Evolutionary conservation across 2,329 filamentous ascomycete genomes (phyloP).

Genomic region (Aspergillus aculeatus): DNA sequence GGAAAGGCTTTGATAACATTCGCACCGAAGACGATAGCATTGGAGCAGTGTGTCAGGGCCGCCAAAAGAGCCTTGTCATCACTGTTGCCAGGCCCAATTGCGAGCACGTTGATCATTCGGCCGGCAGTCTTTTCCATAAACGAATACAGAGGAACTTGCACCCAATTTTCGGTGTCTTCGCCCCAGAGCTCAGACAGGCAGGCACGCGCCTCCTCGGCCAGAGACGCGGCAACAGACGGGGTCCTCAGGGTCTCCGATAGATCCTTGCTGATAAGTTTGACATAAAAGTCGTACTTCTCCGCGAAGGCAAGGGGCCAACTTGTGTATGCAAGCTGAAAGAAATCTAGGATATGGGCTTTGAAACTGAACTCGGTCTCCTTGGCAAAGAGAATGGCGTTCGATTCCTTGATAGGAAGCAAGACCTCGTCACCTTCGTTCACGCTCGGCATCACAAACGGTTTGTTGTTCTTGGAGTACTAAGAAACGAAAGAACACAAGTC

Average conservation of each 20-base stretch:
- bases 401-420: slow-evolving; percentile 13
- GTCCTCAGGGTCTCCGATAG: slow-evolving; percentile 14
- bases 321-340: slow-evolving; percentile 17
- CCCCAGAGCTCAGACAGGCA: slow-evolving; percentile 14
- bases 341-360: slow-evolving; percentile 13
- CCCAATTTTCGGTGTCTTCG: slow-evolving; percentile 13
- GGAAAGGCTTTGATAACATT: slow-evolving; percentile 17
- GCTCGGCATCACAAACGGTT: slow-evolving; percentile 17
- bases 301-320: slow-evolving; percentile 17
- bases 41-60: slow-evolving; percentile 16
- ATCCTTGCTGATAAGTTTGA: slow-evolving; percentile 18
- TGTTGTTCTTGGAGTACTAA: slow-evolving; percentile 14
- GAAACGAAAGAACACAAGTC: background rate
- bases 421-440: slow-evolving; percentile 18
- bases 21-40: slow-evolving; percentile 14
- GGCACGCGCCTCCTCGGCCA: slow-evolving; percentile 13
- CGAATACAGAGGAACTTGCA: slow-evolving; percentile 11
- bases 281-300: slow-evolving; percentile 14
- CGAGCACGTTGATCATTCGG: slow-evolving; percentile 15
- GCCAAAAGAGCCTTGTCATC: slow-evolving; percentile 9
- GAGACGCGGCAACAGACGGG: slow-evolving; percentile 9
- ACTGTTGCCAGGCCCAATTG: slow-evolving; percentile 12
- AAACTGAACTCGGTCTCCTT: slow-evolving; percentile 16
- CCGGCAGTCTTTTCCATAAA: slow-evolving; percentile 15
- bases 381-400: slow-evolving; percentile 10